Percentiles rank a stretch among this genome's conserved stretches.
Evolutionary conservation across 2,329 filamentous ascomycete species (phyloP).

Genomic region (Orbilia brochopaga): DNA sequence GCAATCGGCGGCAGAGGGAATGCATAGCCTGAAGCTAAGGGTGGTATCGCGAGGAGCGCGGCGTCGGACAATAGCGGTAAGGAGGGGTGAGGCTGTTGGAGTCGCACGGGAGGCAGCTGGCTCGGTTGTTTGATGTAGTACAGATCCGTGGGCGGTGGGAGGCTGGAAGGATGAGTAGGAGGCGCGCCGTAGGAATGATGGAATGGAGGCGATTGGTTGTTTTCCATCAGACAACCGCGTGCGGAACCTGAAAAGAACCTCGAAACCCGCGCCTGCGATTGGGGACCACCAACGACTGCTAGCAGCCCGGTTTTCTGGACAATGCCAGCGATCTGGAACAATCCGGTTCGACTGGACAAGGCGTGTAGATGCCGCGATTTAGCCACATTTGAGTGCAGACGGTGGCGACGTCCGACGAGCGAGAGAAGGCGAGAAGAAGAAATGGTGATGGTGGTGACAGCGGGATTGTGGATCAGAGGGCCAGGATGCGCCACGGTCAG

Average conservation of each 20-base stretch:
- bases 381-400: slow-evolving; percentile 50
- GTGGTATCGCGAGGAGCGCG: slow-evolving; percentile 1
- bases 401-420: slow-evolving; percentile 45
- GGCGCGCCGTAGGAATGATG: slow-evolving; percentile 44
- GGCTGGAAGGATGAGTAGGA: slow-evolving; percentile 13
- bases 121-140: not conserved
- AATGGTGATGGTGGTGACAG: slow-evolving; percentile 35
- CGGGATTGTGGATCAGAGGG: not conserved
- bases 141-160: not conserved
- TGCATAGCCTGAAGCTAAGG: slow-evolving; percentile 13
- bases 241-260: slow-evolving; percentile 16
- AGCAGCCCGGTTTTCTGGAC: slow-evolving; percentile 25
- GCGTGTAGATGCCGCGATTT: slow-evolving; percentile 23
- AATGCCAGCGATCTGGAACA: slow-evolving; percentile 35
- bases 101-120: slow-evolving; percentile 10
- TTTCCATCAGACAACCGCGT: slow-evolving; percentile 49
- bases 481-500: not conserved
- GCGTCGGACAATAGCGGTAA: slow-evolving; percentile 7
- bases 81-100: slow-evolving; percentile 13
- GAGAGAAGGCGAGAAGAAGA: slow-evolving; percentile 27
- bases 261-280: slow-evolving; percentile 5
- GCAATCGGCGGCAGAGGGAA: slow-evolving; percentile 16
- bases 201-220: slow-evolving; percentile 49
- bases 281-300: slow-evolving; percentile 12
- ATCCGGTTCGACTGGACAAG: slow-evolving; percentile 36